phyloP scores from a whole-genome alignment of 1,284 basidiomycete genomes.

The Ceratobasidium sp. region DNA sequence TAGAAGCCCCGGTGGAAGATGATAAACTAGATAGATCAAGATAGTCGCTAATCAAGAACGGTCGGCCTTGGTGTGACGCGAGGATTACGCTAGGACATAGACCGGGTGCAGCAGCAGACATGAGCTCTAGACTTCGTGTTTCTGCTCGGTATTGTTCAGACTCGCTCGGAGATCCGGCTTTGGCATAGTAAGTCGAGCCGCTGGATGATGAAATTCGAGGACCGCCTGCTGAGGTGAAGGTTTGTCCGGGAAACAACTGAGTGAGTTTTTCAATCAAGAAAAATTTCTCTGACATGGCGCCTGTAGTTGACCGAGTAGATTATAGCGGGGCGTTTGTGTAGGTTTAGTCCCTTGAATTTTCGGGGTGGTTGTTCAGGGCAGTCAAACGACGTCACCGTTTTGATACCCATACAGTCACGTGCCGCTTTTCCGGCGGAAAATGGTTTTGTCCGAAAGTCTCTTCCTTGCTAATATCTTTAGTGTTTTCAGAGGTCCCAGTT shows the following conservation, averaged over 20 bases:
- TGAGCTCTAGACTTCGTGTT: constrained; percentile 77
- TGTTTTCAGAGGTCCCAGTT: too few species aligned
- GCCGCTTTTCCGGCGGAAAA: too few species aligned
- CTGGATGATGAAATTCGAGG: constrained; percentile 71
- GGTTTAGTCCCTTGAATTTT: too few species aligned
- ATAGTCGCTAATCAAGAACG: constrained; percentile 83
- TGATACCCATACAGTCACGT: too few species aligned
- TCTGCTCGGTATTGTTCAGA: constrained; percentile 79
- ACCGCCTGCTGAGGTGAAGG: constrained; percentile 31
- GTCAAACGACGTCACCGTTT: too few species aligned
- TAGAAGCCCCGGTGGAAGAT: constrained; percentile 60
- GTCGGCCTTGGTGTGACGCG: constrained; percentile 56
- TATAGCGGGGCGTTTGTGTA: too few species aligned
- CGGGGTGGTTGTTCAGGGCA: too few species aligned
- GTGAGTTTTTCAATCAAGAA: constrained; percentile 23
- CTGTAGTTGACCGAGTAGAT: too few species aligned
- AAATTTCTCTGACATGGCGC: constrained; percentile 3
- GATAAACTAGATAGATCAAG: constrained; percentile 69
- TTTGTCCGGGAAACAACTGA: constrained; percentile 12
- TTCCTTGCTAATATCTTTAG: too few species aligned
- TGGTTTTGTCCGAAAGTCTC: too few species aligned
- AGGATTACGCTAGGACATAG: constrained; percentile 75
- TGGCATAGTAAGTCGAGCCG: constrained; percentile 73
- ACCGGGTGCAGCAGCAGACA: constrained; percentile 74
- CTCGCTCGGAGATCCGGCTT: constrained; percentile 67